Conservation (phyloP, 2,329 filamentous ascomycete genomes). For the Decorospora gaudefroyi region DNA sequence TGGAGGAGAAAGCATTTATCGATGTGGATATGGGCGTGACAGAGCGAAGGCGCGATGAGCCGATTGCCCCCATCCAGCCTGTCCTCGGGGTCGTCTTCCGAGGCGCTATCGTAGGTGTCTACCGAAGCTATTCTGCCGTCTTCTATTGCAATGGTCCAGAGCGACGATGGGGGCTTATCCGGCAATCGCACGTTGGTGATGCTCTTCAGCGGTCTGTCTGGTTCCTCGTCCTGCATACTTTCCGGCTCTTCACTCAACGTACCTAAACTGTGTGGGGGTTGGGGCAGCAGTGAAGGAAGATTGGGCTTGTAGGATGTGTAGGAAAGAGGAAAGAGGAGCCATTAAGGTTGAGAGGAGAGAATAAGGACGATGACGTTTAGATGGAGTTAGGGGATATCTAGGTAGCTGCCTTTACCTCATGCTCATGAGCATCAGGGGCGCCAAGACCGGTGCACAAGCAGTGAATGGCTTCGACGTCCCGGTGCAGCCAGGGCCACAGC, state of each 20-base stretch:
- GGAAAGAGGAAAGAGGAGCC: conserved; percentile 28
- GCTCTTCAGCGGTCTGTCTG: conserved; percentile 26
- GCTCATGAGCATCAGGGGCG: conserved; percentile 13
- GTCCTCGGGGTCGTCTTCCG: conserved; percentile 24
- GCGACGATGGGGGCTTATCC: conserved; percentile 30
- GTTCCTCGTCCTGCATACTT: conserved; percentile 8
- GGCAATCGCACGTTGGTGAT: conserved; percentile 46
- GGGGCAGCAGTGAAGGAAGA: too few relatives aligned
- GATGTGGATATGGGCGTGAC: conserved; percentile 74
- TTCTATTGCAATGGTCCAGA: conserved; percentile 47
- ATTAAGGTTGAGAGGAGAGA: conserved; percentile 25
- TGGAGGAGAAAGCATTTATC: conserved; percentile 68
- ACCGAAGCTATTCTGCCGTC: conserved; percentile 44
- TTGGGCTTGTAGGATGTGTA: background rate
- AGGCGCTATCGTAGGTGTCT: conserved; percentile 30
- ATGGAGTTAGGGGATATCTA: conserved; percentile 8
- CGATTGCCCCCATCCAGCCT: conserved; percentile 50
- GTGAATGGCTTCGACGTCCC: conserved; percentile 14
- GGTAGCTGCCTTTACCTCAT: conserved; percentile 11
- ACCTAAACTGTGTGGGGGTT: background rate
- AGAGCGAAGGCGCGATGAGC: conserved; percentile 61
- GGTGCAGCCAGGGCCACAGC: conserved; percentile 5
- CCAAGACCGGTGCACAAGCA: conserved; percentile 16
- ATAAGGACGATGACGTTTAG: conserved; percentile 21
- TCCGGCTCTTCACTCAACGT: conserved; percentile 2